A percentile compares a stretch with the other conserved stretches of the same genome.
phyloP scores from a whole-genome alignment of 1,284 basidiomycete species.

The Tilletia setariae region DNA sequence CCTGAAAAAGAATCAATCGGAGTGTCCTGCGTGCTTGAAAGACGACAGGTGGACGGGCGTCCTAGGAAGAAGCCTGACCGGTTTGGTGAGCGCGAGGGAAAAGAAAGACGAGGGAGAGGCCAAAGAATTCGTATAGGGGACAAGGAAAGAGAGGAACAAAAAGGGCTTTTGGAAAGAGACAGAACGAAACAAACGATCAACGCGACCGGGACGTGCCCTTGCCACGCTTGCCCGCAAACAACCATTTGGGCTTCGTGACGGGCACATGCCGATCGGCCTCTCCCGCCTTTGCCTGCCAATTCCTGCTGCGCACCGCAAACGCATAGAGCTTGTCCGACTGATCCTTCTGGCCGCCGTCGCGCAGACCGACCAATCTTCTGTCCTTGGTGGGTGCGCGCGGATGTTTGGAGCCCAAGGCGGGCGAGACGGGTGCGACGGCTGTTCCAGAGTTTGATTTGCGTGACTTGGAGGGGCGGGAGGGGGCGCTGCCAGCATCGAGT shows the following conservation, averaged over 20 bases:
- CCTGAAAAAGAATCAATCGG: neutral
- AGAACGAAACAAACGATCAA: conserved; percentile 17
- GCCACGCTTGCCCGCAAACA: conserved; percentile 44
- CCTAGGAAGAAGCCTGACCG: too few species aligned
- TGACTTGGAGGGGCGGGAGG: conserved; percentile 30
- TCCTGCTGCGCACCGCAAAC: conserved; percentile 41
- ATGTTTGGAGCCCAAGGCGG: conserved; percentile 14
- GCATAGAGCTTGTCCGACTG: conserved; percentile 46
- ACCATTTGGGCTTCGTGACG: conserved; percentile 39
- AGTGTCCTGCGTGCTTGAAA: too few species aligned
- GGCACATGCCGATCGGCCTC: conserved; percentile 51
- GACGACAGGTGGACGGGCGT: too few species aligned
- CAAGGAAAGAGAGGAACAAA: too few species aligned
- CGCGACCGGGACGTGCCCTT: conserved; percentile 49
- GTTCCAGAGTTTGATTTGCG: conserved; percentile 65
- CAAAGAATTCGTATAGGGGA: too few species aligned
- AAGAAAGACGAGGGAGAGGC: too few species aligned
- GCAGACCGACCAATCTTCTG: conserved; percentile 44
- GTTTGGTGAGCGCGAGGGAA: too few species aligned
- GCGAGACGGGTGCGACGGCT: conserved; percentile 56
- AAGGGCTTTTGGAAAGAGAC: neutral
- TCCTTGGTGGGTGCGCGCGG: conserved; percentile 38
- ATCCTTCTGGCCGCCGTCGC: conserved; percentile 39
- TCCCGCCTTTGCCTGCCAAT: conserved; percentile 46
- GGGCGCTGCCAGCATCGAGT: conserved; percentile 51